These are phyloP conservation scores for Barnettozyma sp. DNA, from an alignment of 805 yeast genomes.

Conservation along the genomic window DNA sequence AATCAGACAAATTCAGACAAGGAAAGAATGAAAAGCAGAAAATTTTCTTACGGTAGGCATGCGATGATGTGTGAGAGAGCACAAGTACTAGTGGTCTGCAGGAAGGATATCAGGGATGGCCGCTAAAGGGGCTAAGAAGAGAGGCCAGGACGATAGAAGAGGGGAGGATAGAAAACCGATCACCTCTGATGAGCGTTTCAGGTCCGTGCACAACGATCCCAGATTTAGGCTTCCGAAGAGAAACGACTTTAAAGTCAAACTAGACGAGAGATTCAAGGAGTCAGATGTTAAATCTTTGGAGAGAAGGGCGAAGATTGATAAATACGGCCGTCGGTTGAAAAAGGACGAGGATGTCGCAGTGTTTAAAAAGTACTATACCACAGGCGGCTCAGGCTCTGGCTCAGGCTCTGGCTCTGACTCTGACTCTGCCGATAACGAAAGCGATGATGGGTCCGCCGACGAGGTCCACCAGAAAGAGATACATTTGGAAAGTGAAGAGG, in stretches of 20 bases:
- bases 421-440: constrained; percentile 39
- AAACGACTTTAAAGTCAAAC: constrained; percentile 62
- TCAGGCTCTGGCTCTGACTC: no score
- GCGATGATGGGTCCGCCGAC: constrained; percentile 14
- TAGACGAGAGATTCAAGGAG: constrained; percentile 81
- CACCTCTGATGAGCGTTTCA: constrained; percentile 68
- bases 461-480: constrained; percentile 13
- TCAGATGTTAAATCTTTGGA: constrained; percentile 52
- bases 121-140: constrained; percentile 4
- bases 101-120: constrained; percentile 9
- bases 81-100: no score
- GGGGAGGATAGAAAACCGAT: constrained; percentile 17
- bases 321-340: constrained; percentile 73
- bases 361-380: constrained; percentile 28
- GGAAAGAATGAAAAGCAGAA: no score
- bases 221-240: constrained; percentile 71
- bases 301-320: constrained; percentile 59
- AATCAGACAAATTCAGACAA: no score
- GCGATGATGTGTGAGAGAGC: no score
- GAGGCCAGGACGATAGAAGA: not conserved
- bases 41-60: not conserved
- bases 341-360: constrained; percentile 35
- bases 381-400: constrained; percentile 38
- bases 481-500: constrained; percentile 13
- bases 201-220: constrained; percentile 78